Conservation (phyloP, 2,329 filamentous ascomycete genomes). For the Diaporthe sp. region DNA sequence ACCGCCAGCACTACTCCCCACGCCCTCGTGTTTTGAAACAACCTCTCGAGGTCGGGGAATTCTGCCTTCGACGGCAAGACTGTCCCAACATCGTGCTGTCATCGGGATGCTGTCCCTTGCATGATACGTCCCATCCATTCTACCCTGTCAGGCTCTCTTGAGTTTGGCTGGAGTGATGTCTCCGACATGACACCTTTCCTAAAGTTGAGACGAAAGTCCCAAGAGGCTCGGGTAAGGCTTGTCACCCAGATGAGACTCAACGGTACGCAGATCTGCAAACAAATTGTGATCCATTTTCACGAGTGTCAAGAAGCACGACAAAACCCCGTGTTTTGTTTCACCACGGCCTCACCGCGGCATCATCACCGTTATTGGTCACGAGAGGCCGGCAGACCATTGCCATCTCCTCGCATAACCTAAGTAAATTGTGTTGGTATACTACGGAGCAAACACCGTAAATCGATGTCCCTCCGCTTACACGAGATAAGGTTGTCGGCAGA, state of each 20-base stretch:
- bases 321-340: constrained; percentile 24
- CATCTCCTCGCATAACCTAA: background rate
- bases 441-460: background rate
- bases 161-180: constrained; percentile 12
- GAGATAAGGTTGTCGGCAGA: background rate
- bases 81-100: background rate
- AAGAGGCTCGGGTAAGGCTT: constrained; percentile 29
- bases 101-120: constrained; percentile 1
- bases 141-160: background rate
- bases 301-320: constrained; percentile 15
- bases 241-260: constrained; percentile 30
- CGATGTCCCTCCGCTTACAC: background rate
- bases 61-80: background rate
- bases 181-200: constrained; percentile 22
- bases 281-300: constrained; percentile 1
- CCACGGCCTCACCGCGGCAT: background rate
- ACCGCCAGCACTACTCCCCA: constrained; percentile 7
- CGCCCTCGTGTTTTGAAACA: constrained; percentile 27
- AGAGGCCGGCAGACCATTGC: background rate
- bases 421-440: background rate
- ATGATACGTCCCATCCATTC: constrained; percentile 7
- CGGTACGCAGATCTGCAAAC: constrained; percentile 25
- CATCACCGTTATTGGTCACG: background rate
- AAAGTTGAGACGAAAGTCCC: constrained; percentile 24
- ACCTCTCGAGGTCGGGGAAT: background rate